Conservation (phyloP, 331 rosid species). For the Rosa hybrid region DNA sequence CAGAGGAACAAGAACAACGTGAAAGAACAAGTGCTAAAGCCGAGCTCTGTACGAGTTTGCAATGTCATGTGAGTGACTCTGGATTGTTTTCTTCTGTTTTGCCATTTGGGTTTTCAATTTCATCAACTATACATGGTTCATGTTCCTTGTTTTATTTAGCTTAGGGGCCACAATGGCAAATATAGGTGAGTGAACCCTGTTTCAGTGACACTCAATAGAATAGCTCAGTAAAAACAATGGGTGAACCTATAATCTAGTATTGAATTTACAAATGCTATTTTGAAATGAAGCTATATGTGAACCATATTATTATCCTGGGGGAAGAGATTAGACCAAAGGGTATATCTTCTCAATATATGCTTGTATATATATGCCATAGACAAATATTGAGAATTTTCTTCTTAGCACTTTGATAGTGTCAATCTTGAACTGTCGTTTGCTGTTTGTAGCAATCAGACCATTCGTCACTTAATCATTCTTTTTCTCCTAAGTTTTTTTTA, state of each 20-base stretch:
- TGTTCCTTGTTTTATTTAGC: no score
- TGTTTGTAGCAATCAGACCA: not conserved
- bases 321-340: not conserved
- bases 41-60: not conserved
- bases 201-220: not conserved
- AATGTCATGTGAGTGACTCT: constrained; percentile 20
- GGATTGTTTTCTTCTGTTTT: not conserved
- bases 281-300: not conserved
- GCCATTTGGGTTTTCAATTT: not conserved
- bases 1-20: constrained; percentile 5
- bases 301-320: not conserved
- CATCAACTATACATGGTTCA: not conserved
- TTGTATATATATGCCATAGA: not conserved
- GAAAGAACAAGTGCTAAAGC: not conserved
- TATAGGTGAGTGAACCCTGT: not conserved
- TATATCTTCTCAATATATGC: not conserved
- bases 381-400: not conserved
- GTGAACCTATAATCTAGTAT: not conserved
- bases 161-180: no score
- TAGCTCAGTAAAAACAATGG: not conserved
- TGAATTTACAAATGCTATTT: not conserved
- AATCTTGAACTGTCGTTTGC: not conserved
- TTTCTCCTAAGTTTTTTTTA: not conserved
- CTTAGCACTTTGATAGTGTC: not conserved
- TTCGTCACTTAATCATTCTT: not conserved